Base-by-base conservation (phyloP, 1,284 basidiomycete species). In the Dichomitus squalens region DNA sequence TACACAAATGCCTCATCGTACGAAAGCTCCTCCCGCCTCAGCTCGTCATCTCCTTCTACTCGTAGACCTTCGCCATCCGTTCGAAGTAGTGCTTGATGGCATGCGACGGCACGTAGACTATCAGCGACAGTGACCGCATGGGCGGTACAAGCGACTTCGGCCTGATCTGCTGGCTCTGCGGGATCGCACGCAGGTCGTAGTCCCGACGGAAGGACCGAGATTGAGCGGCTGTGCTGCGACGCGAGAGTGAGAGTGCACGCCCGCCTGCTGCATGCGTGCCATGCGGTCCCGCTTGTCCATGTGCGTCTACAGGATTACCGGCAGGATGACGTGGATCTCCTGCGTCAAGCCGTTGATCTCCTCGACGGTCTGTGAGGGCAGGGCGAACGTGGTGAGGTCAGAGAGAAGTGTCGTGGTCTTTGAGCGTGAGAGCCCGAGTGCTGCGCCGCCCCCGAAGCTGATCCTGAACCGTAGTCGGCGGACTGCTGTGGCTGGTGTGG, bases 261-360 rank as follows among this genome's bases (percentile, higher is more conserved):
- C 63, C 54, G 70, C 59, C 60, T 70, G 63, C 61, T 69, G 63
- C 55, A 72, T 64, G 59, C 76, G 72, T 66, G 77, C 61, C 61
- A 74, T 61, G 53, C 79, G 73, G 49, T 58, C 61, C 52, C 34
- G 52, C 29, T 73, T 72, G 55, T 35, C 44, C 29, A 73, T 72
- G 11, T 76, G 74, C 14, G 71, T 76, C 56, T 82, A 74, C 14
- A 85, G 86, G 23, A 85, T 88, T 33, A 80, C 82, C 34, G 86
- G 86, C 2, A 86, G 86, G 14, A 85, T 87, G 25, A 76, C 63
- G 50, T 68, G 64, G 44, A 62, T 61, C 48, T 59, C 66, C 27
- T 66, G 61, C 25, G 78, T 75, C 47, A 88, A 73, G 53, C 86
- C 83, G n/a, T 86, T 81, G 63, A 88, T 76, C 61, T 88, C 86